Base-by-base conservation (phyloP, 2,329 filamentous ascomycete species). In the Ceratocystis cubensis region DNA sequence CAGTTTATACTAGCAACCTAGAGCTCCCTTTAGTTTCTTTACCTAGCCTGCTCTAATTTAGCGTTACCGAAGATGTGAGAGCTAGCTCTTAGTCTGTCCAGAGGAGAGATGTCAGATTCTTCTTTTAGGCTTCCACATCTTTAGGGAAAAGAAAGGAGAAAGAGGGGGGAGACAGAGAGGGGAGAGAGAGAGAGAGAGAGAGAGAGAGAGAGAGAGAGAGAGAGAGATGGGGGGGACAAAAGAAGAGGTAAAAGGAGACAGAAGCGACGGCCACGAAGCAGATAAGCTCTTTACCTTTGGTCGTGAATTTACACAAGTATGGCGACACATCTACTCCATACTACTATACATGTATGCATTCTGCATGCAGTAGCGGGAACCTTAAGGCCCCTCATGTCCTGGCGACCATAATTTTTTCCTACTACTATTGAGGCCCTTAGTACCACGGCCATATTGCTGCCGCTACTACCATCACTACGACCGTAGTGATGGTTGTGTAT, bases 61-160 rank as follows among this genome's bases (percentile, higher is more conserved):
- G 53, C 25, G 53, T 57, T 57, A 28, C 53, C 53, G 53, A 28
- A 5, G 22, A 20, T 6, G 53, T 33, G 53, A 57, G 53, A 28
- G 53, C 53, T 30, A 28, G 20, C 8, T 25, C 28, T 56, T 28
- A 33, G 50, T 28, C 25, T 8, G n/a, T 33, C 20, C 15, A 30
- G 53, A 57, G 30, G 22, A 57, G 22, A 57, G 25, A 30, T 28
- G 25, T 57, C 53, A 57, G 53, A 57, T 57, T 57, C 25, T 57
- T 57, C 22, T 48, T 56, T 28, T 57, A 4, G 33, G 53, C 20
- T 57, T 56, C 50, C 20, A 56, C 15, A 28, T n/a, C 50, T 25
- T 30, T 3, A 15, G 50, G 20, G 33, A 2, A 33, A 8, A 33
- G 3, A 13, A 20, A 56, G 5, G 46, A 13, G 45, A 5, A 7